These are phyloP conservation scores for Aegilops speltoides DNA, from an alignment of 176 grass and related monocot species.

Conservation along the genomic window DNA sequence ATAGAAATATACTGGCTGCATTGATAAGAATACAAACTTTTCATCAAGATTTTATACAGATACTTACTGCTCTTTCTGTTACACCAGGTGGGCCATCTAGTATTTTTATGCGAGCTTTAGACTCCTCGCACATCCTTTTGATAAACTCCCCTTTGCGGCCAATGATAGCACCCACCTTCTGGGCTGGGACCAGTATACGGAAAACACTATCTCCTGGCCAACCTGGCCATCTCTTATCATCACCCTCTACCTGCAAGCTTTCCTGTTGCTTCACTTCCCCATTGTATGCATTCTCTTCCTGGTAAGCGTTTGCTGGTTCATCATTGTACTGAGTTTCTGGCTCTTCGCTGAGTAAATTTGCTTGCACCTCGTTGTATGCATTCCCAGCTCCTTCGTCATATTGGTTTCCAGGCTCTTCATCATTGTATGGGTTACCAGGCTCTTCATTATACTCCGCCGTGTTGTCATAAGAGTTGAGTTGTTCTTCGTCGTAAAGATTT, in stretches of 20 bases:
- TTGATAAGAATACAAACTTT: not conserved
- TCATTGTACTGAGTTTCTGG: constrained; percentile 31
- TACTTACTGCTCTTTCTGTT: constrained; percentile 86
- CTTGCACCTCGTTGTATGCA: constrained; percentile 25
- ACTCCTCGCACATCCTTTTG: constrained; percentile 91
- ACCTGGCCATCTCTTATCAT: constrained; percentile 78
- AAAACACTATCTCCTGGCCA: constrained; percentile 97
- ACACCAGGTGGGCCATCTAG: constrained; percentile 77
- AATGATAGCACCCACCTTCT: constrained; percentile 93
- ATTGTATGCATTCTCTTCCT: constrained; percentile 43
- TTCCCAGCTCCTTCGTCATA: constrained; percentile 21
- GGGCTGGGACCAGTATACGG: constrained; percentile 71
- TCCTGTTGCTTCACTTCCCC: constrained; percentile 20
- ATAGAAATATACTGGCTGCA: not conserved
- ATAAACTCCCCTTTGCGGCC: constrained; percentile 95
- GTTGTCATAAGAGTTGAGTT: constrained; percentile 3
- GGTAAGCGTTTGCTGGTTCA: constrained; percentile 18
- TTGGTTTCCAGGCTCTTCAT: constrained; percentile 14
- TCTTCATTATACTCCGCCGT: constrained; percentile 11
- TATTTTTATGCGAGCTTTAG: constrained; percentile 89
- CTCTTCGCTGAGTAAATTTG: constrained; percentile 26
- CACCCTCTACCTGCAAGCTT: constrained; percentile 11
- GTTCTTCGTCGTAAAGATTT: constrained; percentile 27
- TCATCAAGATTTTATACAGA: constrained; percentile 6
- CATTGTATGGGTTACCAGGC: not conserved